These are phyloP conservation scores for Penicillium macrosclerotiorum DNA, from an alignment of 495 filamentous ascomycete genomes.

Conservation along the genomic window DNA sequence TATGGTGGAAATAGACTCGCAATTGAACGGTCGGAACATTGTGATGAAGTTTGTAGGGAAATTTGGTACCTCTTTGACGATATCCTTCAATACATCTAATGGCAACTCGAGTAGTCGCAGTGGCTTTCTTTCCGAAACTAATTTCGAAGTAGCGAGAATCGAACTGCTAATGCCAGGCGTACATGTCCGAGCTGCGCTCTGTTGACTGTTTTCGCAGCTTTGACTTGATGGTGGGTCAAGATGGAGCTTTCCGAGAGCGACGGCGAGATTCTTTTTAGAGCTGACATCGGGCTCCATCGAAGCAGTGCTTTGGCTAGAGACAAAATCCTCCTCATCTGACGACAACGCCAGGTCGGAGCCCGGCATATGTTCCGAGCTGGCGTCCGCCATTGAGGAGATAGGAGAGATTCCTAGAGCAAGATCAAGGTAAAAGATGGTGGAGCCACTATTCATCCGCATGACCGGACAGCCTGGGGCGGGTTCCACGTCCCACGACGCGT, in stretches of 20 bases:
- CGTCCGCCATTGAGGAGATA: slow-evolving; percentile 14
- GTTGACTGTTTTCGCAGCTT: slow-evolving; percentile 5
- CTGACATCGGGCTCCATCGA: slow-evolving; percentile 18
- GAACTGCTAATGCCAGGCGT: slow-evolving; percentile 6
- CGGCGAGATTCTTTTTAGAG: slow-evolving; percentile 6
- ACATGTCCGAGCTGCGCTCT: slow-evolving; percentile 9
- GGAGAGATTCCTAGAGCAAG: slow-evolving; percentile 1
- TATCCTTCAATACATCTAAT: slow-evolving; percentile 80
- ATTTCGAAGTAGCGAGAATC: not conserved
- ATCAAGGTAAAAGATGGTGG: not conserved
- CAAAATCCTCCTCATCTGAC: slow-evolving; percentile 38
- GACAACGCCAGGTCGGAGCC: slow-evolving; percentile 26
- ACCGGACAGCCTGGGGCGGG: too few species aligned
- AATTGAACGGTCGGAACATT: not conserved
- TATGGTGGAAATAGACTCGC: not conserved
- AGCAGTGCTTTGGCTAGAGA: slow-evolving; percentile 33
- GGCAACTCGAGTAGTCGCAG: slow-evolving; percentile 76
- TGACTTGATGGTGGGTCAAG: slow-evolving; percentile 19
- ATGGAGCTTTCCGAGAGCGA: slow-evolving; percentile 32
- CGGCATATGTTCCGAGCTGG: slow-evolving; percentile 20
- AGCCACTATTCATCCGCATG: not conserved
- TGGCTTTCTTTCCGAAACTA: slow-evolving; percentile 23
- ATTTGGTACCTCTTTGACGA: slow-evolving; percentile 78
- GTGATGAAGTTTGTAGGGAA: not conserved
- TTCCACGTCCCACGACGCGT: not conserved